These are phyloP conservation scores for Plectranthus barbatus DNA, from an alignment of 257 asterid species.

Conservation along the genomic window DNA sequence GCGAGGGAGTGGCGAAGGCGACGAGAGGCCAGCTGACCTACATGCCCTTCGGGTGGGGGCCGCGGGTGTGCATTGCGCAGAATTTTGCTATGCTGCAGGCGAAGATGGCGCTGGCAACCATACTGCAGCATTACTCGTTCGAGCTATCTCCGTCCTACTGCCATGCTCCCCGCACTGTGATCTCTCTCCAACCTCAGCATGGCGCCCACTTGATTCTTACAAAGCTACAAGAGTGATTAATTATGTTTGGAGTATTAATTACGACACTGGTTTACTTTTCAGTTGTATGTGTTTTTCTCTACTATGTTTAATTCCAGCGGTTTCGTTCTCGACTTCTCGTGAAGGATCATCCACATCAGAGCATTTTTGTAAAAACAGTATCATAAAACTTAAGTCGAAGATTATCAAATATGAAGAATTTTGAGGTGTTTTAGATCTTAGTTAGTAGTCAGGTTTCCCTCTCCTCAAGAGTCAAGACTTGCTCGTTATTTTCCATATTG, in stretches of 20 bases:
- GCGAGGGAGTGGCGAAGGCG: conserved; percentile 24
- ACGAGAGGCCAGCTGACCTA: not conserved
- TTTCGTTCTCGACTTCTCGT: too few relatives aligned
- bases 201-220: conserved; percentile 23
- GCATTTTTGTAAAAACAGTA: too few relatives aligned
- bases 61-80: conserved; percentile 26
- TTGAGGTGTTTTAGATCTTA: conserved; percentile 28
- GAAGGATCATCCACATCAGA: too few relatives aligned
- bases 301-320: too few relatives aligned
- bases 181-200: conserved; percentile 26
- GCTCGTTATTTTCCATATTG: conserved; percentile 16
- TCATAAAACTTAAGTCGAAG: not conserved
- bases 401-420: conserved; percentile 8
- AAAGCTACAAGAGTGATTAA: not conserved
- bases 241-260: too few relatives aligned
- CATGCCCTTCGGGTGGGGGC: conserved; percentile 31
- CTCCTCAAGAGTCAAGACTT: conserved; percentile 25
- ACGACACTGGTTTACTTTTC: too few relatives aligned
- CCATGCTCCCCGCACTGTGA: conserved; percentile 16
- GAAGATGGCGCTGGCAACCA: conserved; percentile 26
- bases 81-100: conserved; percentile 26
- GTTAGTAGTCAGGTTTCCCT: conserved; percentile 12
- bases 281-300: too few relatives aligned
- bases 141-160: conserved; percentile 25
- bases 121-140: conserved; percentile 20